A percentile compares a stretch with the other conserved stretches of the same genome.
Evolutionary conservation across 129 eudicot species (phyloP).

Genomic region (Chrysanthemum lavandulifolium): DNA sequence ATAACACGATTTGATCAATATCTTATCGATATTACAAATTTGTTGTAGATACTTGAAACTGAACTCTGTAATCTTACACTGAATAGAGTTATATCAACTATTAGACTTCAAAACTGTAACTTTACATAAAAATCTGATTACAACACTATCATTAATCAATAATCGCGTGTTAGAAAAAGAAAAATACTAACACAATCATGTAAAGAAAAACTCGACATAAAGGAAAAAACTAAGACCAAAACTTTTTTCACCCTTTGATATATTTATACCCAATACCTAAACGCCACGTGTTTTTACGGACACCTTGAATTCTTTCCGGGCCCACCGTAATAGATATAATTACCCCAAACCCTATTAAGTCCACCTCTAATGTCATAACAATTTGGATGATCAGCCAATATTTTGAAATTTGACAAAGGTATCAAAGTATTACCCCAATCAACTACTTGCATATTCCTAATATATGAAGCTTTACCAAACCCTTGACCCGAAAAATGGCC

Average conservation of each 20-base stretch:
- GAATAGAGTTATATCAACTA: conserved; percentile 4
- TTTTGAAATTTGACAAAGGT: conserved; percentile 54
- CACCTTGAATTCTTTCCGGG: conserved; percentile 84
- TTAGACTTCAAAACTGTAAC: conserved; percentile 19
- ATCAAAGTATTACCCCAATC: conserved; percentile 83
- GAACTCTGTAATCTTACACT: background rate
- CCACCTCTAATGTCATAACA: conserved; percentile 86
- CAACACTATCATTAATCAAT: conserved; percentile 31
- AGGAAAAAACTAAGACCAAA: conserved; percentile 12
- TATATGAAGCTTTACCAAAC: conserved; percentile 78
- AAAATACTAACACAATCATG: conserved; percentile 29
- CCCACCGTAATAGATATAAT: conserved; percentile 91
- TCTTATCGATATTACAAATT: background rate
- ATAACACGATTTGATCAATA: too few species aligned
- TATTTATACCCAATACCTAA: conserved; percentile 19
- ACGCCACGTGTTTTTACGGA: conserved; percentile 36
- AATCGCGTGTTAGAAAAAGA: conserved; percentile 34
- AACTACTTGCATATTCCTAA: conserved; percentile 79
- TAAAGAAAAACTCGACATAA: conserved; percentile 15
- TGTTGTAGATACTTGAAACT: background rate
- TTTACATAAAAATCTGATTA: conserved; percentile 28
- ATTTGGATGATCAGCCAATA: conserved; percentile 87
- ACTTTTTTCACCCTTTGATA: conserved; percentile 23
- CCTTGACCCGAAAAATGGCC: conserved; percentile 94
- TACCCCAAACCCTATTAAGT: conserved; percentile 77